Percentiles rank a stretch among this genome's conserved stretches.
Evolutionary conservation across 805 yeast genomes (phyloP).

Genomic region (Yamadazyma sp.): DNA sequence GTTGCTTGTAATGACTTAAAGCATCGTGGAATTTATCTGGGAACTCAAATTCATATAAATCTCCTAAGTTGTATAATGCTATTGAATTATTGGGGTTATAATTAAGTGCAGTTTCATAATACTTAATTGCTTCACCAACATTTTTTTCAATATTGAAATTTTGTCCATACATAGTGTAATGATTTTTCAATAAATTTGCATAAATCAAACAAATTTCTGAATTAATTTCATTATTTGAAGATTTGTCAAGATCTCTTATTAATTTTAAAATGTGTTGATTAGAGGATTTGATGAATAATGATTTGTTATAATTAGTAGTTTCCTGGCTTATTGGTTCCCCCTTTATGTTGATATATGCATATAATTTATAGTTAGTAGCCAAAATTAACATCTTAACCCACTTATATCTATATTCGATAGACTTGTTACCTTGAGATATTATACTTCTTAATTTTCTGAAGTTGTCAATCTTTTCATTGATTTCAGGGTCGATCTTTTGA

Average conservation of each 20-base stretch:
- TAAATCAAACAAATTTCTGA: constrained; percentile 35
- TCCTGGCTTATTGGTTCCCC: constrained; percentile 35
- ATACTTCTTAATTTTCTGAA: constrained; percentile 30
- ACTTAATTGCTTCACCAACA: constrained; percentile 25
- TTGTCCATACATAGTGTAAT: constrained; percentile 31
- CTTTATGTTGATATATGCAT: constrained; percentile 40
- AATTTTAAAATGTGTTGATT: constrained; percentile 36
- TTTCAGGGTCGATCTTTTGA: constrained; percentile 15
- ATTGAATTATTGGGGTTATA: constrained; percentile 29
- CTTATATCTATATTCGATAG: constrained; percentile 37
- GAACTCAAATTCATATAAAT: constrained; percentile 33
- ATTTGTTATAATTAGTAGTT: constrained; percentile 28
- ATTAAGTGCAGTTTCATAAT: constrained; percentile 30
- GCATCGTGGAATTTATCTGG: constrained; percentile 28
- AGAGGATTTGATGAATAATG: constrained; percentile 35
- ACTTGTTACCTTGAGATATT: constrained; percentile 41
- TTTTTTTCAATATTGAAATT: constrained; percentile 33
- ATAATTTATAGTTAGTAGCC: constrained; percentile 37
- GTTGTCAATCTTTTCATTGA: constrained; percentile 30
- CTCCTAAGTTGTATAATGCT: constrained; percentile 38
- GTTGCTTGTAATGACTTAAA: constrained; percentile 29
- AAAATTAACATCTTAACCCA: constrained; percentile 42
- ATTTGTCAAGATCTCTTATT: constrained; percentile 29
- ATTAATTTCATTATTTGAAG: constrained; percentile 16
- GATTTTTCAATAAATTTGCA: constrained; percentile 37